Base-by-base conservation (phyloP, 768 basidiomycete species). In the Amanita jacksonii region DNA sequence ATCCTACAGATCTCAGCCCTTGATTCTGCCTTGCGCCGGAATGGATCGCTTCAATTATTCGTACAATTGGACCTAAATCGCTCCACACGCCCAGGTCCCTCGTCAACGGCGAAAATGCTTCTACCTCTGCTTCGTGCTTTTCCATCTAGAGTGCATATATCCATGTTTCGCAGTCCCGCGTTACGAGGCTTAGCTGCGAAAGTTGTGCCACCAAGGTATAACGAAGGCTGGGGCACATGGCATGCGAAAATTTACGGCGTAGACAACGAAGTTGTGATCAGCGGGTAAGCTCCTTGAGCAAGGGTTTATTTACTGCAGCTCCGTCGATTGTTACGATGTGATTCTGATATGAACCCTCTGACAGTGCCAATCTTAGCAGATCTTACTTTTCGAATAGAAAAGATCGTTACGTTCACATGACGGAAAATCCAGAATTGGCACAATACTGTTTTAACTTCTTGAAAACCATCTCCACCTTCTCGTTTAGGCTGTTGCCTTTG, bases 191-290 rank as follows among this genome's bases (percentile, higher is more conserved):
- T 87, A 20, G 69, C 87, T 59, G 76, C 85, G 23, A 74, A 70
- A 44, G 48, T 94, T 22, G 81, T 97, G 5, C 96, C 96, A 5
- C 82, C 86, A 18, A 72, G 96, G 43, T 96, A 90, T 63, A 94
- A 99, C 54, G 96, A 99, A 64, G 96, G 93, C 1, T 98, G 92
- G 87, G 94, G 93, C 0, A 90, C 93, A 1, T 97, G 93, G 93
- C 96, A 98, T 59, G 84, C 89, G 3, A 99, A 99, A 62, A 74
- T 92, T 45, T 99, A 99, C 56, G 91, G 90, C 15, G 82, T 76
- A 0, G 96, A 99, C 58, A 82, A 97, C 56, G 80, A 93, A 42
- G 73, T 99, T 33, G 79, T 99, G 60, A 79, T 99, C 48, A 89
- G 80, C 53, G 96, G 96, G 94, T 94, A 46, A 39, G 70, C 66